Conservation (phyloP, 331 rosid genomes). For the Spiraea crenata region DNA sequence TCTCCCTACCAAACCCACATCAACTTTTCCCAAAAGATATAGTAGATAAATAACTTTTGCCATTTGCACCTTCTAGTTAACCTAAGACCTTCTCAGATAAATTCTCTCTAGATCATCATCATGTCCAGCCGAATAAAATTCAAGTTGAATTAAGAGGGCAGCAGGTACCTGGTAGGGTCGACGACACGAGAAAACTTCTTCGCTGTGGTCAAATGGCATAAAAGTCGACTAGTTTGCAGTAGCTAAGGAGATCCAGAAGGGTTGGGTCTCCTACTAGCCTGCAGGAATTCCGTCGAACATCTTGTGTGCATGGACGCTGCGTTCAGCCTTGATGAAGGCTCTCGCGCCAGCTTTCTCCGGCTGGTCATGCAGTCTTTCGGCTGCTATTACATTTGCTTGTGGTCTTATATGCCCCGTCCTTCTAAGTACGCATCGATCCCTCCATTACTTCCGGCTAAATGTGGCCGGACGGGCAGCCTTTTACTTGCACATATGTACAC, state of each 20-base stretch:
- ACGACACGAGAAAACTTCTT: too few relatives aligned
- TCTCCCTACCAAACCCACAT: conserved; percentile 3
- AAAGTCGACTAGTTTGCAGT: not conserved
- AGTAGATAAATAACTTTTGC: too few relatives aligned
- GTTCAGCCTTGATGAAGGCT: conserved; percentile 43
- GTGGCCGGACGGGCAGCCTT: too few relatives aligned
- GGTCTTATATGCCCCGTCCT: conserved; percentile 43
- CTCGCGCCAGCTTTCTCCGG: conserved; percentile 43
- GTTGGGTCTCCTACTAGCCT: not conserved
- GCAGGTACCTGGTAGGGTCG: not conserved
- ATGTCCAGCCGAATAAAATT: not conserved
- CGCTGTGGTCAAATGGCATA: not conserved
- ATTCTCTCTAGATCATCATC: conserved; percentile 1
- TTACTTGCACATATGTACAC: too few relatives aligned
- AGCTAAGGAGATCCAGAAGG: not conserved
- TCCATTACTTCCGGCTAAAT: not conserved
- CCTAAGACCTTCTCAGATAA: too few relatives aligned
- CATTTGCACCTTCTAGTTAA: too few relatives aligned
- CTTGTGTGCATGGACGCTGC: conserved; percentile 48
- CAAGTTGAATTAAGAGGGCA: conserved; percentile 6
- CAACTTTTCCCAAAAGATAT: too few relatives aligned
- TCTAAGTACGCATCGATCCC: conserved; percentile 17
- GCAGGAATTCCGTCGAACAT: conserved; percentile 20
- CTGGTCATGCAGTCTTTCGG: conserved; percentile 45
- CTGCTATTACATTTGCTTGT: conserved; percentile 71